Conservation (phyloP, 192 early-diverging fungal species). For the Coemansia sp. region DNA sequence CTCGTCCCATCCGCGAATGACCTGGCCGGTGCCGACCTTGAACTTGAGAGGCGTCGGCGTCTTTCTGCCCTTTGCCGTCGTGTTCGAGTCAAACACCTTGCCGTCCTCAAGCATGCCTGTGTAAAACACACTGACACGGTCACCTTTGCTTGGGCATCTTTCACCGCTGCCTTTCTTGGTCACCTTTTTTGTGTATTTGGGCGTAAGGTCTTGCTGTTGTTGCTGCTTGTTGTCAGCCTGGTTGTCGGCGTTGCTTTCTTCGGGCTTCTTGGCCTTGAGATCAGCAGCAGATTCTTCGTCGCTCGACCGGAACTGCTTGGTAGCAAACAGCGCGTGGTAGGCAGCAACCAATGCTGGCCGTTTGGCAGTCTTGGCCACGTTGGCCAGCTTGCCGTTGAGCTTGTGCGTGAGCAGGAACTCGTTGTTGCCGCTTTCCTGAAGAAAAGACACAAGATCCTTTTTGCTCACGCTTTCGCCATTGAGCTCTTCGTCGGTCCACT, state of each 20-base stretch:
- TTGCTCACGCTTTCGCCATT: conserved; percentile 66
- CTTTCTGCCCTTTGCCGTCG: conserved; percentile 59
- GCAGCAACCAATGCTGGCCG: conserved; percentile 61
- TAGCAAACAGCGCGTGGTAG: conserved; percentile 64
- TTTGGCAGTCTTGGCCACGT: conserved; percentile 70
- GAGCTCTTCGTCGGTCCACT: conserved; percentile 67
- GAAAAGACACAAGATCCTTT: conserved; percentile 67
- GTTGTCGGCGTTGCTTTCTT: not conserved
- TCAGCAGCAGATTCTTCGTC: conserved; percentile 37
- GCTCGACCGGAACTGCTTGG: conserved; percentile 59
- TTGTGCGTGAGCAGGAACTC: conserved; percentile 66
- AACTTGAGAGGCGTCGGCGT: conserved; percentile 68
- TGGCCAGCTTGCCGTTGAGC: conserved; percentile 69
- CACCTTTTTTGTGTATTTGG: conserved; percentile 67
- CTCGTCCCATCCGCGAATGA: conserved; percentile 87
- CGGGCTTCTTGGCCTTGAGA: conserved; percentile 39
- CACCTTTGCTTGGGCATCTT: conserved; percentile 64
- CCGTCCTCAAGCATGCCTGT: conserved; percentile 72
- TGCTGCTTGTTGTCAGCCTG: conserved; percentile 14
- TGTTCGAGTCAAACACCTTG: conserved; percentile 69
- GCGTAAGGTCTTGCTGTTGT: conserved; percentile 21
- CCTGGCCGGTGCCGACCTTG: conserved; percentile 90
- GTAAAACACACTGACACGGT: conserved; percentile 65
- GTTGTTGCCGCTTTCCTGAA: conserved; percentile 65
- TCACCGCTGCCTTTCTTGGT: conserved; percentile 65